Evolutionary conservation across 495 filamentous ascomycete genomes (phyloP).

Genomic region (Talaromyces liani): DNA sequence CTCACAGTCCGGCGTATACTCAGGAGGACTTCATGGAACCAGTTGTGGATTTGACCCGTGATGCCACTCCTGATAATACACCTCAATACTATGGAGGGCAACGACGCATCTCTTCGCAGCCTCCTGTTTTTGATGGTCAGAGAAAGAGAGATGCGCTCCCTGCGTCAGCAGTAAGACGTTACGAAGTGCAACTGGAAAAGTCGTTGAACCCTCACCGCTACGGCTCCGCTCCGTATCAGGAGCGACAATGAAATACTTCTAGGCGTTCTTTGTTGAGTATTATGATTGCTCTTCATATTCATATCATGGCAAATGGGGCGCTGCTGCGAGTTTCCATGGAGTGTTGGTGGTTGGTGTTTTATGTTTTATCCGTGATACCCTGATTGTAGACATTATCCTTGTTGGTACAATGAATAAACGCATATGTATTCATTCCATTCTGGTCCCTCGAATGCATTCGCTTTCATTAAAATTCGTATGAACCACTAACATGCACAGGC

Average conservation of each 20-base stretch:
- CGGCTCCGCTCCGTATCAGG: background rate
- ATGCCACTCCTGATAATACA: background rate
- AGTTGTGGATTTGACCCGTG: background rate
- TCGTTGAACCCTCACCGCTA: conserved; percentile 3
- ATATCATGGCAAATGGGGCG: background rate
- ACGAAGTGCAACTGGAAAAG: conserved; percentile 7
- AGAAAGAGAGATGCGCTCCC: conserved; percentile 8
- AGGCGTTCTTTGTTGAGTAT: background rate
- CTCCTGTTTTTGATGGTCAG: background rate
- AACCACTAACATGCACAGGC: background rate
- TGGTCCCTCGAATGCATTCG: background rate
- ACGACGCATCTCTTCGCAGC: conserved; percentile 1
- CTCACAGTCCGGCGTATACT: background rate
- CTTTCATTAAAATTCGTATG: background rate
- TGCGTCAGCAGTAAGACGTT: conserved; percentile 5
- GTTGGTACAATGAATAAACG: background rate
- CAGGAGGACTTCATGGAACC: background rate
- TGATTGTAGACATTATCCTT: background rate
- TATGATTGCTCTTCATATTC: background rate
- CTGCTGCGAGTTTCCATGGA: background rate
- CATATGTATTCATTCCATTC: background rate
- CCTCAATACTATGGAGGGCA: background rate
- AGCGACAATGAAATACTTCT: background rate
- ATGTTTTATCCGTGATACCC: background rate
- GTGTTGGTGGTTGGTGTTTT: background rate